Evolutionary conservation across 225 moss, liverwort and hornwort species (phyloP).

Genomic region (Sphagnum tenellum): DNA sequence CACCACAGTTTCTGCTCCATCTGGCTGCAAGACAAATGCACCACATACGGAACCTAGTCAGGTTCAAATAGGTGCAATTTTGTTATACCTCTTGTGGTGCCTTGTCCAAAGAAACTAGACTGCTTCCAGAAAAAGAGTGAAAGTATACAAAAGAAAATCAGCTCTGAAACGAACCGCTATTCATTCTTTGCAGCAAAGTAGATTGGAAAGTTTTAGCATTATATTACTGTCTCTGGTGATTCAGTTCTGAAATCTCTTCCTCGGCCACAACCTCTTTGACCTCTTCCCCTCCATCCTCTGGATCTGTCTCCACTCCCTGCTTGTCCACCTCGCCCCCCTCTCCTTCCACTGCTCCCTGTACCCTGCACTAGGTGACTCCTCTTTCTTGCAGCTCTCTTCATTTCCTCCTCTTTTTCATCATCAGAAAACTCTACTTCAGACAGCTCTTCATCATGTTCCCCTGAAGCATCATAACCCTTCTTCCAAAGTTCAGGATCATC

Average conservation of each 20-base stretch:
- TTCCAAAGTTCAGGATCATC: too few relatives aligned
- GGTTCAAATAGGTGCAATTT: too few relatives aligned
- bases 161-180: not conserved
- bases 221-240: conserved; percentile 38
- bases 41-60: not conserved
- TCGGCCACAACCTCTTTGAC: conserved; percentile 36
- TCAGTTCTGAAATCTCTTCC: conserved; percentile 48
- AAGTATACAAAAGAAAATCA: not conserved
- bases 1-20: conserved; percentile 34
- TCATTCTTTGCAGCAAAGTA: not conserved
- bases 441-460: too few relatives aligned
- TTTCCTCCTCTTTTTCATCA: too few relatives aligned
- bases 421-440: too few relatives aligned
- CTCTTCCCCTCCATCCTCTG: conserved; percentile 41
- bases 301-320: conserved; percentile 25
- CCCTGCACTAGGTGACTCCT: conserved; percentile 24
- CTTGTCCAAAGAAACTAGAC: not conserved
- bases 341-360: conserved; percentile 16
- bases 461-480: too few relatives aligned
- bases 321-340: conserved; percentile 24
- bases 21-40: conserved; percentile 19
- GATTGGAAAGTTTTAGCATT: not conserved
- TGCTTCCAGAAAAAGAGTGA: not conserved
- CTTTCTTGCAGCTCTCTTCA: conserved; percentile 3
- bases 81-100: too few relatives aligned